Evolutionary conservation across 805 yeast genomes (phyloP), one percentile per base, ranked within the genome.

Genomic region (Lipomyces spencermartinsiae): DNA sequence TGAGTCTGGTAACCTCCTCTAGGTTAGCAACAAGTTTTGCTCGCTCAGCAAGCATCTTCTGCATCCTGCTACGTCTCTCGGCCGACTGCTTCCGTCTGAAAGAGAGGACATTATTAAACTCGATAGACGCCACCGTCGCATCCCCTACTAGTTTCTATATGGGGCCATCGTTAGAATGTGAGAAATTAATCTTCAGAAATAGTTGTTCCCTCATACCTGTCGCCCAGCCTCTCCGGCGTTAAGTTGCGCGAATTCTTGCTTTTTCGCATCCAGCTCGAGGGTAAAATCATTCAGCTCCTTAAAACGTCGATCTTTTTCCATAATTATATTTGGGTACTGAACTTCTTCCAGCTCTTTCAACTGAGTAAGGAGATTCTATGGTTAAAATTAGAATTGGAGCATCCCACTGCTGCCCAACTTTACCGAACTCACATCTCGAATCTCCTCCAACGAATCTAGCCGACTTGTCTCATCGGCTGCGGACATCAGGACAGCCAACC

Each of bases 401-500:
- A 53, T 25, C n/a, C 3, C 8, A 10, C 19, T 25, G 56, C 9
- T 31, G 31, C 10, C 34, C 29, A 22, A 19, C 16, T n/a, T 2
- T 1, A 43, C 19, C 12, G 14, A 22, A 31, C 61, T 29, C 29
- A 62, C 65, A 12, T 35, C 54, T 6, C 53, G 61, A 10, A 25
- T 31, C 10, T 60, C 65, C 31, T 64, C 49, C 31, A 67, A 56
- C 29, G 63, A 29, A 10, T 43, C 43, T 4, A 67, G 62, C 46
- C 46, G 59, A 49, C 70, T 62, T 4, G 64, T 56, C 10, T 64
- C 63, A 43, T 67, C 65, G 10, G 63, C 34, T 31, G 58, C 62
- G 31, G 34, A 43, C 51, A 67, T 25, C 22, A 33, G 29, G 22
- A 55, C 25, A 19, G 25, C 43, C 14, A 64, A 12, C 4, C 56